Percentiles rank a stretch among this genome's conserved stretches.
Evolutionary conservation across 2,329 filamentous ascomycete genomes (phyloP).

Genomic region (Colletotrichum magnum): DNA sequence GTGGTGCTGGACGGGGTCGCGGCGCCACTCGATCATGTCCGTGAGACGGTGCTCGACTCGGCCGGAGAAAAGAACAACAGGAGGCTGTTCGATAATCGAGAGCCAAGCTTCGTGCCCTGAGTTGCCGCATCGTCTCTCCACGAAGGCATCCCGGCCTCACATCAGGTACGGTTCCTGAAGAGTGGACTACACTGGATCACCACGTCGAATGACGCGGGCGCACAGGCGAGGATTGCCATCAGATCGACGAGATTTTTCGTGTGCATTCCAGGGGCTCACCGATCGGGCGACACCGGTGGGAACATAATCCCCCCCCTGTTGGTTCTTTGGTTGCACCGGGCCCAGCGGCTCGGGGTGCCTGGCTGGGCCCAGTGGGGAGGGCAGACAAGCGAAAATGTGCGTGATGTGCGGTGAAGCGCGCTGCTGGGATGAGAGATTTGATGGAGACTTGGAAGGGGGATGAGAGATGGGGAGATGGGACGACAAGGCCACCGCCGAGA

Average conservation of each 20-base stretch:
- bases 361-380: constrained; percentile 20
- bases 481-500: constrained; percentile 22
- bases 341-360: constrained; percentile 17
- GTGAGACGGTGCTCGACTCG: constrained; percentile 5
- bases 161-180: constrained; percentile 10
- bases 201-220: neutral
- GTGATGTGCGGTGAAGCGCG: constrained; percentile 38
- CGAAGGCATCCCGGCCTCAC: constrained; percentile 29
- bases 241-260: constrained; percentile 25
- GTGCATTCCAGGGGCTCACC: constrained; percentile 1
- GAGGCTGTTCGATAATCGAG: neutral
- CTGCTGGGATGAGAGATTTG: constrained; percentile 25
- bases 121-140: constrained; percentile 23
- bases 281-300: constrained; percentile 29
- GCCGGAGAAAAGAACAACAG: neutral
- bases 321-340: constrained; percentile 13
- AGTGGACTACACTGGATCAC: constrained; percentile 15
- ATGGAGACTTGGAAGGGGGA: neutral
- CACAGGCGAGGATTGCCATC: constrained; percentile 32
- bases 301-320: constrained; percentile 13
- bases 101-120: constrained; percentile 30
- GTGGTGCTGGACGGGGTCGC: neutral
- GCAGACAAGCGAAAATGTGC: neutral
- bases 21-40: neutral
- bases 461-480: constrained; percentile 8